Evolutionary conservation across 2,329 filamentous ascomycete genomes (phyloP).

Genomic region (Talaromyces sp.): DNA sequence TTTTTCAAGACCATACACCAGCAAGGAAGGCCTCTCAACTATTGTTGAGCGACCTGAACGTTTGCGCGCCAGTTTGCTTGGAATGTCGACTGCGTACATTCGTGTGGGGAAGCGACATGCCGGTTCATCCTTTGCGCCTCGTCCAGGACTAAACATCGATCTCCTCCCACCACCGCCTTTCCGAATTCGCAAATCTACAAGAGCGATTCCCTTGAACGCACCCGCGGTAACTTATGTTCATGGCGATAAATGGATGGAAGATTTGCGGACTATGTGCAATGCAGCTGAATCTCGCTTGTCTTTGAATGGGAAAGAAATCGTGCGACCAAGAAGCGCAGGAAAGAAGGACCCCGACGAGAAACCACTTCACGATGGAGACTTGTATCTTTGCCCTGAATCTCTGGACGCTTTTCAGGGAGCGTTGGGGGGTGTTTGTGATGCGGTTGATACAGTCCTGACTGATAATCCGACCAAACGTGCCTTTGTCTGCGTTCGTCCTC

Average conservation of each 20-base stretch:
- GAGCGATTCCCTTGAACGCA: conserved; percentile 69
- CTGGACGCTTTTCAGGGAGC: conserved; percentile 85
- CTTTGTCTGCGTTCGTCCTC: conserved; percentile 89
- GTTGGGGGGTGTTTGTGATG: conserved; percentile 88
- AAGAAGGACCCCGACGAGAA: conserved; percentile 44
- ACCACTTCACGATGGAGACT: conserved; percentile 79
- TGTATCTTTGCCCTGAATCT: conserved; percentile 87
- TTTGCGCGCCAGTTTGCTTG: conserved; percentile 77
- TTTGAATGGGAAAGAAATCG: conserved; percentile 72
- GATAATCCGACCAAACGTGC: conserved; percentile 66
- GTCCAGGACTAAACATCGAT: conserved; percentile 59
- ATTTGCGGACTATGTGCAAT: conserved; percentile 81
- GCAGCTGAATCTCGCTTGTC: conserved; percentile 75
- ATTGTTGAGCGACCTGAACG: conserved; percentile 95
- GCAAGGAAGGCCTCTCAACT: conserved; percentile 66
- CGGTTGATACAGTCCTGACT: conserved; percentile 79
- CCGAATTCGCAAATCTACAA: conserved; percentile 75
- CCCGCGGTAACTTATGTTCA: conserved; percentile 86
- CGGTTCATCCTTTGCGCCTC: conserved; percentile 66
- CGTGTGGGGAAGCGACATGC: conserved; percentile 78
- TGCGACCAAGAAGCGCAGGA: conserved; percentile 54
- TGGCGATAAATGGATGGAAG: conserved; percentile 88
- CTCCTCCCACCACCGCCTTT: conserved; percentile 68
- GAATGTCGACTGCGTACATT: conserved; percentile 83
- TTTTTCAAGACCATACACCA: conserved; percentile 78